Conservation (phyloP, 495 filamentous ascomycete species). For the Podospora bellae-mahoneyi region DNA sequence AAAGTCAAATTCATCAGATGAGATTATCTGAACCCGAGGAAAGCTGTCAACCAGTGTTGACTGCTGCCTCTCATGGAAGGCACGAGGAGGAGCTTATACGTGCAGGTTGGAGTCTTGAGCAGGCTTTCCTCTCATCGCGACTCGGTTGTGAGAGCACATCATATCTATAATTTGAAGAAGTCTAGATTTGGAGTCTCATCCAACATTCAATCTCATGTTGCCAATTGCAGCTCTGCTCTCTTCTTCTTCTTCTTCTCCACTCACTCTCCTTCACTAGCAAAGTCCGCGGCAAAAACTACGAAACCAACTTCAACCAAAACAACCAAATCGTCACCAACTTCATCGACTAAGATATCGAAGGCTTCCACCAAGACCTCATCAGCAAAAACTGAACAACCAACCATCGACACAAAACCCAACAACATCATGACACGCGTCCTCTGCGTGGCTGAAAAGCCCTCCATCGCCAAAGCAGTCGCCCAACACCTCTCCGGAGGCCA, state of each 20-base stretch:
- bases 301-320: neutral
- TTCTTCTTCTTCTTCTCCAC: neutral
- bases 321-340: neutral
- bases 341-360: neutral
- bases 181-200: neutral
- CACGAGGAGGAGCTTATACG: neutral
- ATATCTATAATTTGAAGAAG: neutral
- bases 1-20: neutral
- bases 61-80: neutral
- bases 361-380: neutral
- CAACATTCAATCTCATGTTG: neutral
- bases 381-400: neutral
- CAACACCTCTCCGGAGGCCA: constrained; percentile 77
- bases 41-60: neutral
- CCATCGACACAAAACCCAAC: neutral
- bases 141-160: neutral
- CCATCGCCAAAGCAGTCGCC: constrained; percentile 91
- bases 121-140: neutral
- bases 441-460: constrained; percentile 96
- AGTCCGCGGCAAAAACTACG: neutral
- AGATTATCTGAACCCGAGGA: neutral
- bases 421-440: constrained; percentile 56
- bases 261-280: neutral
- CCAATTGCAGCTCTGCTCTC: constrained; percentile 1
- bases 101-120: neutral